phyloP scores from a whole-genome alignment of 441 rosid species.

The Breynia disticha region DNA sequence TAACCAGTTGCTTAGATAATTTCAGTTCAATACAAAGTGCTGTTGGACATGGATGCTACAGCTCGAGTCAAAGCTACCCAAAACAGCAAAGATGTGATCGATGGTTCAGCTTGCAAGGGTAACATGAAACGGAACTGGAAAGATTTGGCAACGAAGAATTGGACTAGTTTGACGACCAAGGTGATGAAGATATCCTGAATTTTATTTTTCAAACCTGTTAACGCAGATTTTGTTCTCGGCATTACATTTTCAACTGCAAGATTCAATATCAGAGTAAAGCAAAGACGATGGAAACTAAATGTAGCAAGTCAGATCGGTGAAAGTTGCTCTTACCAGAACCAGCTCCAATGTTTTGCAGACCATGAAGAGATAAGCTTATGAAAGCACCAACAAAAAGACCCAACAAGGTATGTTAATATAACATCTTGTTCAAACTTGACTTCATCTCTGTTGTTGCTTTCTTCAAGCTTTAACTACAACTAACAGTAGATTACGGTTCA shows the following conservation, averaged over 20 bases:
- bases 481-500: background rate
- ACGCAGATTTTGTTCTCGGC: background rate
- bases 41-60: conserved; percentile 21
- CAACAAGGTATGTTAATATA: background rate
- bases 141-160: conserved; percentile 18
- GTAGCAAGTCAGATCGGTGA: background rate
- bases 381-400: conserved; percentile 4
- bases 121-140: conserved; percentile 12
- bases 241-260: background rate
- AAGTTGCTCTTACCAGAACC: conserved; percentile 14
- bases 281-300: background rate
- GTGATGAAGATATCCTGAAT: background rate
- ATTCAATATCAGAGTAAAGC: background rate
- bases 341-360: background rate
- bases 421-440: background rate
- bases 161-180: background rate
- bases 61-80: conserved; percentile 20
- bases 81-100: conserved; percentile 13
- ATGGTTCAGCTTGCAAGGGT: background rate
- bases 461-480: background rate
- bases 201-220: background rate
- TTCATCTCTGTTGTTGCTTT: background rate
- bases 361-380: background rate
- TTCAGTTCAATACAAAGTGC: background rate
- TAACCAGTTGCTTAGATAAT: background rate